Base-by-base conservation (phyloP, 2,329 filamentous ascomycete species). In the Rhytidhysteron rufulum region DNA sequence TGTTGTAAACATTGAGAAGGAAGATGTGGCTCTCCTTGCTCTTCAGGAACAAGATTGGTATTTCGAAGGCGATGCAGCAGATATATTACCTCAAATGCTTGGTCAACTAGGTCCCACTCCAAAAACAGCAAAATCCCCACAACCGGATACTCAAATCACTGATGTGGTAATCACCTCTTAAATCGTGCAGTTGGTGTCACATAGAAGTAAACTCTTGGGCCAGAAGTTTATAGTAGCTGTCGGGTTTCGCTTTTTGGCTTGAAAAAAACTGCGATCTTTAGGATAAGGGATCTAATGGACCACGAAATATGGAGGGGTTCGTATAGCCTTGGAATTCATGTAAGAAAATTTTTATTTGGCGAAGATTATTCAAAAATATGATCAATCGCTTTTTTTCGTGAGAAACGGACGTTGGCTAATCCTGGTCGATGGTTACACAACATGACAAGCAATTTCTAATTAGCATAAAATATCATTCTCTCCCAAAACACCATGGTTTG, bases 21-120 rank as follows among this genome's bases (percentile, higher is more conserved):
- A 51, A 21, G 50, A 48, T 29, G 29, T 33, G 8, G 42, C 39
- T 4, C 27, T 48, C 11, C 31, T 47, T 4, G 60, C 60, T 1
- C 53, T 79, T 34, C 55, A 63, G 20, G 56, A 71, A 2, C 56
- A 63, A 3, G 79, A 82, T 55, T 83, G 78, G 71, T 72, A 79
- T 47, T 82, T 82, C 54, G 62, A 75, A 34, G 79, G 79, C 0
- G 79, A 82, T 67, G 78, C 78, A 3, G 72, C 70, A 29, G 62
- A 64, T 22, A 62, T 81, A 38, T 54, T 83, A 27, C 78, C 78
- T 0, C 66, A 74, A 50, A 69, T 82, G 40, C 52, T 54, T 20
- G 40, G 35, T 21, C 38, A 45, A 29, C 24, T 38, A 31, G 10
- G 36, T 43, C 15, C 30, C 13, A 18, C 34, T 13, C 37, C 37